phyloP scores from a whole-genome alignment of 1,139 yeast species.

The Geotrichum aggregatum region DNA sequence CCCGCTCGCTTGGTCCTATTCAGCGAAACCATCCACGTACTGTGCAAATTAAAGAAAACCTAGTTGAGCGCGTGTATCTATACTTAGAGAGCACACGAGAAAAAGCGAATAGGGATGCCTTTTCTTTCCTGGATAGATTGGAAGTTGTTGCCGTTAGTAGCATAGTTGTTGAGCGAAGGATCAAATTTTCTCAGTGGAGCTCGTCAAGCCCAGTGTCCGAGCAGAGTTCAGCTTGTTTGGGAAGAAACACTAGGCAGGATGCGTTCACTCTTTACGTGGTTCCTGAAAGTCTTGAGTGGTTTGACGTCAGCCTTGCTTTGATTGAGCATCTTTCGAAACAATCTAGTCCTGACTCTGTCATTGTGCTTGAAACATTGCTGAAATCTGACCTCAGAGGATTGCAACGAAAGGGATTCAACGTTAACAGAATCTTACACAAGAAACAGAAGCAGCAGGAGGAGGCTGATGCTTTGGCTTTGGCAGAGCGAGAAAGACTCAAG shows the following conservation, averaged over 20 bases:
- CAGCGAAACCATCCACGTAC: constrained; percentile 15
- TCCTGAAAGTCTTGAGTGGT: constrained; percentile 36
- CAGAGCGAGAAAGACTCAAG: constrained; percentile 17
- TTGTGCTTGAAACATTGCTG: constrained; percentile 40
- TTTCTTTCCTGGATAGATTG: constrained; percentile 24
- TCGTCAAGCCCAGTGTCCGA: constrained; percentile 19
- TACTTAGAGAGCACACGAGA: constrained; percentile 35
- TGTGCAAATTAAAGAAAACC: constrained; percentile 20
- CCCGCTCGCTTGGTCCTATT: constrained; percentile 27
- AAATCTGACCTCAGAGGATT: constrained; percentile 34
- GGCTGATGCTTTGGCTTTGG: constrained; percentile 19
- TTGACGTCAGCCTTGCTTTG: constrained; percentile 39
- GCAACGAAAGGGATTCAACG: constrained; percentile 42
- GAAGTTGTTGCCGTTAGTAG: constrained; percentile 30
- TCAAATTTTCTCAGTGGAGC: constrained; percentile 24
- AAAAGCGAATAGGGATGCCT: constrained; percentile 19
- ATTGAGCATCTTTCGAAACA: constrained; percentile 30
- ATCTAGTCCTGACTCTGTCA: constrained; percentile 41
- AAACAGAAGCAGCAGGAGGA: constrained; percentile 27
- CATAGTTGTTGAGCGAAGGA: constrained; percentile 31
- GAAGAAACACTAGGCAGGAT: constrained; percentile 10
- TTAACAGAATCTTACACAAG: constrained; percentile 34
- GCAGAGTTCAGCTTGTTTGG: constrained; percentile 28
- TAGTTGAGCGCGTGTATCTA: constrained; percentile 34
- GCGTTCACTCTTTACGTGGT: constrained; percentile 24